These are phyloP conservation scores for Combretum micranthum DNA, from an alignment of 345 rosid genomes.

Conservation along the genomic window DNA sequence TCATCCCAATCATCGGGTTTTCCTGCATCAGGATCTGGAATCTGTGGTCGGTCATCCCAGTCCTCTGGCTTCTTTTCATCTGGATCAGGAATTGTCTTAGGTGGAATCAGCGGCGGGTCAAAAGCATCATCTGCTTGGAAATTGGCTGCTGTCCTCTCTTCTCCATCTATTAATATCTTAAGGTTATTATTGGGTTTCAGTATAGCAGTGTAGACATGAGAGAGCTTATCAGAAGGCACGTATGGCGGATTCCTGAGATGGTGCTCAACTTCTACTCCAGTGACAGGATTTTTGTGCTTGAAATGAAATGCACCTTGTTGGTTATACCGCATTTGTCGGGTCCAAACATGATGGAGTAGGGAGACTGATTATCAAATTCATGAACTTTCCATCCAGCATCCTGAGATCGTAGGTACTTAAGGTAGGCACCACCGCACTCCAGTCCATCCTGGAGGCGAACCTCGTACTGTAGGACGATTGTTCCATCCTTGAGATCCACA, in stretches of 20 bases:
- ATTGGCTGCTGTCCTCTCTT: slow-evolving; percentile 37
- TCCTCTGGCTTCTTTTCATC: slow-evolving; percentile 49
- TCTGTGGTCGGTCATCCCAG: slow-evolving; percentile 45
- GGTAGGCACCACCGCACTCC: slow-evolving; percentile 57
- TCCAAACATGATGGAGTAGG: slow-evolving; percentile 55
- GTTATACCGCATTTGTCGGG: slow-evolving; percentile 55
- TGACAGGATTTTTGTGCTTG: slow-evolving; percentile 47
- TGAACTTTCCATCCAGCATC: slow-evolving; percentile 35
- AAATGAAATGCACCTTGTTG: slow-evolving; percentile 57
- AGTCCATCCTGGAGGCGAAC: slow-evolving; percentile 46
- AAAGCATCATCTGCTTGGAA: slow-evolving; percentile 43
- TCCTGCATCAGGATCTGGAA: slow-evolving; percentile 35
- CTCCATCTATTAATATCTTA: slow-evolving; percentile 40
- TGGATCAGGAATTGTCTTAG: slow-evolving; percentile 38
- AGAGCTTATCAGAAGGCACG: slow-evolving; percentile 38
- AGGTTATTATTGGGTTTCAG: slow-evolving; percentile 34
- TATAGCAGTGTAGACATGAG: slow-evolving; percentile 54
- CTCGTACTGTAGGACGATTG: slow-evolving; percentile 41
- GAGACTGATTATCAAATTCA: slow-evolving; percentile 35
- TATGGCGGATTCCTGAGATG: slow-evolving; percentile 44
- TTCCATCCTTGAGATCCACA: slow-evolving; percentile 25
- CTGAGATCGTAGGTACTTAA: slow-evolving; percentile 47
- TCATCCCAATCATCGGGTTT: slow-evolving; percentile 65
- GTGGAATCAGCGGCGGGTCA: slow-evolving; percentile 45
- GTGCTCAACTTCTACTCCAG: slow-evolving; percentile 40